Conservation (phyloP, 345 rosid genomes). For the Iberis pinnata region DNA sequence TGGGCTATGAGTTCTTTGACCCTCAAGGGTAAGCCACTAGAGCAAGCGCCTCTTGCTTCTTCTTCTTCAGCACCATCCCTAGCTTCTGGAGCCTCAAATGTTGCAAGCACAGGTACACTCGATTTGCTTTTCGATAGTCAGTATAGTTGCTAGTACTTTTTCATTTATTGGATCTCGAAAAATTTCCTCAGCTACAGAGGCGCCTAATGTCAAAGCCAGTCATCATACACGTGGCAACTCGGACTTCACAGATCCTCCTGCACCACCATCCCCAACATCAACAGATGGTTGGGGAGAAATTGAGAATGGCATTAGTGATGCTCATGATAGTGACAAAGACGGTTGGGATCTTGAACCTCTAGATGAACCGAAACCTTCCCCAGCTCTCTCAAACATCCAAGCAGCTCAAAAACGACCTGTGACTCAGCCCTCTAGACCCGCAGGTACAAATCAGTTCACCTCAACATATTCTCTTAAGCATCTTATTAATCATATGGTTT, state of each 20-base stretch:
- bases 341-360: conserved; percentile 98
- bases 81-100: conserved; percentile 42
- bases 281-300: conserved; percentile 99
- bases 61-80: conserved; percentile 41
- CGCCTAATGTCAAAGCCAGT: conserved; percentile 45
- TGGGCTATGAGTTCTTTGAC: conserved; percentile 99
- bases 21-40: conserved; percentile 83
- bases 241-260: conserved; percentile 66
- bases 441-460: conserved; percentile 42
- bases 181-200: conserved; percentile 38
- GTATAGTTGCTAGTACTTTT: background rate
- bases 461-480: conserved; percentile 9
- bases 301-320: conserved; percentile 73
- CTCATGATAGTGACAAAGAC: conserved; percentile 66
- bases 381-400: conserved; percentile 73
- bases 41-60: conserved; percentile 65
- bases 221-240: conserved; percentile 48
- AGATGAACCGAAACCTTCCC: conserved; percentile 76
- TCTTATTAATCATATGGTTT: background rate
- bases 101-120: conserved; percentile 59
- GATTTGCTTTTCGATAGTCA: background rate
- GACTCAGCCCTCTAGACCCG: conserved; percentile 56
- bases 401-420: conserved; percentile 87
- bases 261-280: conserved; percentile 79
- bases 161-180: background rate